Evolutionary conservation across 2,329 filamentous ascomycete genomes (phyloP), one percentile per base, ranked within the genome.

Genomic region (Neoarthrinium moseri): DNA sequence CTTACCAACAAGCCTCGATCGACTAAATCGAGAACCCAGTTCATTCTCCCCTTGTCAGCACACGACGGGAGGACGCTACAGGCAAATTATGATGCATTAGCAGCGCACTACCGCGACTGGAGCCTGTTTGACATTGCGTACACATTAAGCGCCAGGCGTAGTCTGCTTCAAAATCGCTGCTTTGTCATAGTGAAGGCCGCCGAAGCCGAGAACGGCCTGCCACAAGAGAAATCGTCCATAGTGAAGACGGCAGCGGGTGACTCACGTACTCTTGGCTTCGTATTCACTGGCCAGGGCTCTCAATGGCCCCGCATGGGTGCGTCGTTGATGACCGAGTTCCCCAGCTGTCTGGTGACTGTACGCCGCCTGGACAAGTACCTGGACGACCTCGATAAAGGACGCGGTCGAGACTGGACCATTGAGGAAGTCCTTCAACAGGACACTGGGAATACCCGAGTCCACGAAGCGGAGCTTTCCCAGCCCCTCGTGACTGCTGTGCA

Each of bases 401-500:
- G 46, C 4, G 47, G 29, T n/a, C 54, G 53, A 1, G 43, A 49
- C 6, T 57, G 53, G 40, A 48, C 36, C 11, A 33, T 56, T 17
- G 34, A 38, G 21, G 38, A 37, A 6, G 27, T 7, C 15, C 12
- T 21, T 20, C 10, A 7, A 15, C n/a, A 23, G n/a, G 12, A 21
- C n/a, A 17, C 11, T 26, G 12, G 7, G 15, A 11, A 12, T 5
- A 26, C 11, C 21, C 6, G 3, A 7, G 47, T 57, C 10, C 46
- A 49, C 6, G 51, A 59, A 27, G 51, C 56, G 4, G 54, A 59
- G n/a, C 23, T 55, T 26, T 49, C 56, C 13, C 60, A 63, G 43
- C 58, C 62, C 4, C 66, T 72, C 39, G 72, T 72, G 60, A 77
- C 75, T 51, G 72, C 67, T 15, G 53, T 73, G 45, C 69, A 77